Conservation (phyloP, 177 flowering plant genomes). For the Vitis hybrid region DNA sequence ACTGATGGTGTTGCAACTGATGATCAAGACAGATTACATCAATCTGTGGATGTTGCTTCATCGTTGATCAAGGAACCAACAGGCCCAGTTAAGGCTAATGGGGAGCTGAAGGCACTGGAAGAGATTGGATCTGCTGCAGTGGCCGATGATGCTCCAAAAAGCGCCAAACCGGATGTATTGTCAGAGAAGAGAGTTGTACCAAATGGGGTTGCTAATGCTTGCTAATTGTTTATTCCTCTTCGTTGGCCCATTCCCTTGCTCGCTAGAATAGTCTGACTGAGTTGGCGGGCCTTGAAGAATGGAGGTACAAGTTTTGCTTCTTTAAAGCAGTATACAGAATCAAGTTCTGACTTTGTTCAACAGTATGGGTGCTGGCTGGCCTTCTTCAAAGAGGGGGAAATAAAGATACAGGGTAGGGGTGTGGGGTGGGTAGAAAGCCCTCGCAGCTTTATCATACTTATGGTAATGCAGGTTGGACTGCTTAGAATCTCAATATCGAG, state of each 20-base stretch:
- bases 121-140: not conserved
- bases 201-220: conserved; percentile 1
- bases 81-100: conserved; percentile 5
- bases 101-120: conserved; percentile 8
- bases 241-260: not conserved
- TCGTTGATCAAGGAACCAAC: not conserved
- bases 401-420: not conserved
- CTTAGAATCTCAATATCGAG: too few relatives aligned
- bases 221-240: not conserved
- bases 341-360: not conserved
- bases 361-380: not conserved
- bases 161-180: not conserved
- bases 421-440: not conserved
- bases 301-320: not conserved
- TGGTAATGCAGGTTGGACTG: not conserved
- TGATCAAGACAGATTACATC: conserved; percentile 10
- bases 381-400: not conserved
- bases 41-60: conserved; percentile 3
- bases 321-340: not conserved
- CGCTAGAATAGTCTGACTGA: not conserved
- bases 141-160: not conserved
- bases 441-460: not conserved
- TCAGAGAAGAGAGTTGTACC: not conserved
- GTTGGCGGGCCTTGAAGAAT: not conserved
- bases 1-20: conserved; percentile 9